These are phyloP conservation scores for Hypoxylon sp. DNA, from an alignment of 2,329 filamentous ascomycete genomes.

Conservation along the genomic window DNA sequence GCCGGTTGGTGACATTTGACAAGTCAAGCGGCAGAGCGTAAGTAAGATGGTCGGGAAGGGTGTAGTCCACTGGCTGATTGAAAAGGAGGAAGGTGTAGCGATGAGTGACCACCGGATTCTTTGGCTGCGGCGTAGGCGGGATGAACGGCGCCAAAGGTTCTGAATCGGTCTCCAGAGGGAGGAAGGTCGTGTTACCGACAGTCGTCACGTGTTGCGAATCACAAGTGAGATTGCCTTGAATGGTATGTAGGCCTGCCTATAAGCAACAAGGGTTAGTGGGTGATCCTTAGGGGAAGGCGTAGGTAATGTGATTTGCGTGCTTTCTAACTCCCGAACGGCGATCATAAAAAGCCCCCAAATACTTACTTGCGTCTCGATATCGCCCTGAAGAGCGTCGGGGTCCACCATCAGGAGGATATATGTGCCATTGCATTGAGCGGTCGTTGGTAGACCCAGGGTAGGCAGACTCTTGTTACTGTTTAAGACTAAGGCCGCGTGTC, in stretches of 20 bases:
- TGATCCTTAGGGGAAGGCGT: not conserved
- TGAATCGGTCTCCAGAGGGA: constrained; percentile 12
- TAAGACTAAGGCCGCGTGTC: constrained; percentile 7
- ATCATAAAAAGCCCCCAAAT: not conserved
- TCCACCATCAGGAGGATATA: constrained; percentile 20
- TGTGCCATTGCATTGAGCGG: constrained; percentile 15
- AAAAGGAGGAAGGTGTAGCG: constrained; percentile 14
- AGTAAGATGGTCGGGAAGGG: constrained; percentile 7
- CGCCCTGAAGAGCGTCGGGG: constrained; percentile 17
- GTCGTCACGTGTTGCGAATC: constrained; percentile 1
- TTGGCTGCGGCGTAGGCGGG: constrained; percentile 7
- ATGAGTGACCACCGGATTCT: constrained; percentile 18
- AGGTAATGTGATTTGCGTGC: not conserved
- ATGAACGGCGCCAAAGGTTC: constrained; percentile 14
- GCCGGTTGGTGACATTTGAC: constrained; percentile 14
- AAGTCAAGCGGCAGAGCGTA: constrained; percentile 17
- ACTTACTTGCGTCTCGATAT: constrained; percentile 23
- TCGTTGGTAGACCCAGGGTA: constrained; percentile 18
- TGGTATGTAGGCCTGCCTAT: constrained; percentile 22
- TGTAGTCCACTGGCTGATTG: constrained; percentile 17
- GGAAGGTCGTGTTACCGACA: constrained; percentile 12
- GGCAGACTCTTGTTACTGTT: constrained; percentile 1
- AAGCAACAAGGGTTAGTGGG: constrained; percentile 5
- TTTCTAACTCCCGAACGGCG: not conserved
- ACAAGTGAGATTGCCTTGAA: constrained; percentile 18